Evolutionary conservation across 306 rosid species (phyloP).

Genomic region (Oemleria cerasiformis): DNA sequence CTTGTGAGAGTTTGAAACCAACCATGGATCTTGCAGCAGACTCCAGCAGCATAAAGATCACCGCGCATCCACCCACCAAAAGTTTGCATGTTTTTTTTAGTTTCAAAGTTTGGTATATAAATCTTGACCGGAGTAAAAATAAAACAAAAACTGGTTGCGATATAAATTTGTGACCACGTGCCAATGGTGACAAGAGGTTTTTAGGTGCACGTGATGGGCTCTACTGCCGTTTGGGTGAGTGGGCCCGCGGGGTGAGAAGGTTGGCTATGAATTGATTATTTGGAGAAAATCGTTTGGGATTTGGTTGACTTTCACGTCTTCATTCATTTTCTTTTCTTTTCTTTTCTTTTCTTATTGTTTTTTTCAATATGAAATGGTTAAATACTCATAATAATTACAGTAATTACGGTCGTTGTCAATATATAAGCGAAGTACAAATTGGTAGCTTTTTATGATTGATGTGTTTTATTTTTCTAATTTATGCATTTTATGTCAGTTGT

Average conservation of each 20-base stretch:
- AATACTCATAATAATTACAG: too few species aligned
- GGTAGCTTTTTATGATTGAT: too few species aligned
- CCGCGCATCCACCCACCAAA: background rate
- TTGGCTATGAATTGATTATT: too few species aligned
- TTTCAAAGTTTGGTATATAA: background rate
- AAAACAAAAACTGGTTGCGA: background rate
- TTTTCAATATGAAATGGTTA: too few species aligned
- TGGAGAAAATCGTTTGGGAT: too few species aligned
- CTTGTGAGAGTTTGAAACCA: background rate
- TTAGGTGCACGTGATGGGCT: background rate
- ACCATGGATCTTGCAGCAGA: constrained; percentile 10
- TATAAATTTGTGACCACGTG: constrained; percentile 3
- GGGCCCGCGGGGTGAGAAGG: too few species aligned
- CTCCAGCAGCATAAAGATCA: background rate
- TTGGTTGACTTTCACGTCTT: too few species aligned
- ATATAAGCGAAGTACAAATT: too few species aligned
- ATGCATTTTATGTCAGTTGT: background rate
- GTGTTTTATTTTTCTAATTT: too few species aligned
- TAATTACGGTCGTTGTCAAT: too few species aligned
- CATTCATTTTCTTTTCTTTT: too few species aligned
- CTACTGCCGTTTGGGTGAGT: background rate
- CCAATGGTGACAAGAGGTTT: background rate
- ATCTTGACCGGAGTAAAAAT: background rate
- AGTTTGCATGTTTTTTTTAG: background rate
- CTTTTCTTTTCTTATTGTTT: too few species aligned